Conservation (phyloP, 2,329 filamentous ascomycete species). For the Verticillium zaregamsianum region DNA sequence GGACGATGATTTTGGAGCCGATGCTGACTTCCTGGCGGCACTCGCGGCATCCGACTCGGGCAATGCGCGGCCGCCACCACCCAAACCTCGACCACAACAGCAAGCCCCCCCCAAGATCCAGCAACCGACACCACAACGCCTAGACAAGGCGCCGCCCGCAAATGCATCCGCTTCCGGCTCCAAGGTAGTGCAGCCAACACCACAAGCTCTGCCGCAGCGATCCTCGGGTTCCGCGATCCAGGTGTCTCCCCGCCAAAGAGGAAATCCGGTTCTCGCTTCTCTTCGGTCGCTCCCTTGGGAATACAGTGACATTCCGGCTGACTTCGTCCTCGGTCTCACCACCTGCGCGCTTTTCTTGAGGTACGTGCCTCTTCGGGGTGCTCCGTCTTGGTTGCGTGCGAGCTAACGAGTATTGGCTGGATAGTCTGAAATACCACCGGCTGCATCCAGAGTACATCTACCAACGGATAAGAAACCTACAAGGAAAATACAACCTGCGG, state of each 20-base stretch:
- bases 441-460: constrained; percentile 98
- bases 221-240: constrained; percentile 72
- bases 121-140: constrained; percentile 50
- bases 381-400: not conserved
- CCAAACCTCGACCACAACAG: constrained; percentile 28
- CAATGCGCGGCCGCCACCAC: constrained; percentile 15
- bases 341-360: constrained; percentile 89
- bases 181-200: constrained; percentile 80
- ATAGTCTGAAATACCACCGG: constrained; percentile 87
- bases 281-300: constrained; percentile 87
- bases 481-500: constrained; percentile 81
- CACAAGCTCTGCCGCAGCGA: constrained; percentile 71
- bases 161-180: constrained; percentile 26
- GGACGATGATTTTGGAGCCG: constrained; percentile 55
- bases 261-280: constrained; percentile 84
- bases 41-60: constrained; percentile 44
- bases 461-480: constrained; percentile 79
- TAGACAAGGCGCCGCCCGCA: constrained; percentile 46
- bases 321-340: constrained; percentile 83
- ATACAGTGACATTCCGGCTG: constrained; percentile 92
- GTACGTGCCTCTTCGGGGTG: constrained; percentile 18
- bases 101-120: constrained; percentile 30
- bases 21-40: constrained; percentile 52
- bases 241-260: constrained; percentile 88
- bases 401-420: not conserved